Conservation (phyloP, 2,329 filamentous ascomycete species). For the Aspergillus tamarii region DNA sequence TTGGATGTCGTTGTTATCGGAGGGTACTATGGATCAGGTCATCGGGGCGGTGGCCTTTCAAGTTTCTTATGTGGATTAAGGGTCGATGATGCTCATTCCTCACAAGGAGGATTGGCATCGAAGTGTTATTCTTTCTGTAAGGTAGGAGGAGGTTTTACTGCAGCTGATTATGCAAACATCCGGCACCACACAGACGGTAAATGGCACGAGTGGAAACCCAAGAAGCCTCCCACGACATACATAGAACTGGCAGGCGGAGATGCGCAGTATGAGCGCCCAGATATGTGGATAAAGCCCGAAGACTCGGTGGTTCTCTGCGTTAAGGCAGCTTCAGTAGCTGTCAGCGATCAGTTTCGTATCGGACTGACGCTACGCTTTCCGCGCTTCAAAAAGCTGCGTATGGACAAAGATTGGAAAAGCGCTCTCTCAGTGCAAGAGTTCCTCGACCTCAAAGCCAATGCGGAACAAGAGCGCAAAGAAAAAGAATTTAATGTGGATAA, state of each 20-base stretch:
- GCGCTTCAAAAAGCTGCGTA: constrained; percentile 77
- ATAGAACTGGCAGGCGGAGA: constrained; percentile 82
- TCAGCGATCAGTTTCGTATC: constrained; percentile 76
- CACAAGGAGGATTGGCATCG: constrained; percentile 60
- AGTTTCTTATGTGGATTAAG: constrained; percentile 90
- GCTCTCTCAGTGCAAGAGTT: constrained; percentile 81
- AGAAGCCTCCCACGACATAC: constrained; percentile 73
- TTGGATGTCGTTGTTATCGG: constrained; percentile 89
- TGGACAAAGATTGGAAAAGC: constrained; percentile 82
- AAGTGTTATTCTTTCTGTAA: constrained; percentile 96
- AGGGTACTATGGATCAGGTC: constrained; percentile 88
- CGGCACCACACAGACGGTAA: constrained; percentile 85
- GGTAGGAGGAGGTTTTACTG: constrained; percentile 90
- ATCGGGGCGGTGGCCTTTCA: constrained; percentile 77
- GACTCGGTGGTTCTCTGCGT: constrained; percentile 87
- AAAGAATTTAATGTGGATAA: constrained; percentile 75
- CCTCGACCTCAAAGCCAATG: constrained; percentile 67
- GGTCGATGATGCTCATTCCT: constrained; percentile 69
- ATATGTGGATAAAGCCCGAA: constrained; percentile 88
- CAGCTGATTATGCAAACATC: constrained; percentile 81
- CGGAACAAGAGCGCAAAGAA: constrained; percentile 71
- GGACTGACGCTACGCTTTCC: constrained; percentile 85
- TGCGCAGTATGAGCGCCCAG: constrained; percentile 75
- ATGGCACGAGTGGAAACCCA: constrained; percentile 83
- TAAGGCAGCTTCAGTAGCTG: constrained; percentile 79